Evolutionary conservation across 2,329 filamentous ascomycete species (phyloP).

Genomic region (Knoxdaviesia proteae): DNA sequence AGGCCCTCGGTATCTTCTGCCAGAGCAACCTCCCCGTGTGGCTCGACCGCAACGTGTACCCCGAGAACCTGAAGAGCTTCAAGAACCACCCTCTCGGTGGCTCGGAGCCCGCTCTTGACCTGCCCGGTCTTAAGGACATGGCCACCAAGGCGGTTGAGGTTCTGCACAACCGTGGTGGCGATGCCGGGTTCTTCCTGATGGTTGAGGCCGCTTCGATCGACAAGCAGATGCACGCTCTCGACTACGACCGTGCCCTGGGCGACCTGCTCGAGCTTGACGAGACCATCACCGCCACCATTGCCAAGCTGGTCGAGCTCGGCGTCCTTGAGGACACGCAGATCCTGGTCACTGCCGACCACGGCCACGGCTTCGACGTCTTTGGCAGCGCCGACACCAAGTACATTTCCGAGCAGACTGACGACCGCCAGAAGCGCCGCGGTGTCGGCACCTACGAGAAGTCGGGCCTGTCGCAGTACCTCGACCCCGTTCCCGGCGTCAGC

Average conservation of each 20-base stretch:
- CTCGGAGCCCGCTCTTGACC: constrained; percentile 42
- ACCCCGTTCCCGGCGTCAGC: constrained; percentile 32
- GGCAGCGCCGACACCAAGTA: constrained; percentile 67
- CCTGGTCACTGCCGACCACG: constrained; percentile 70
- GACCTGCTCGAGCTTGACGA: constrained; percentile 75
- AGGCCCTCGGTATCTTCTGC: constrained; percentile 60
- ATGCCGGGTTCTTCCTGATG: constrained; percentile 74
- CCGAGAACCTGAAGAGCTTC: constrained; percentile 41
- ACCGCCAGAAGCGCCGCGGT: constrained; percentile 55
- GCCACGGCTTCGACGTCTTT: constrained; percentile 76
- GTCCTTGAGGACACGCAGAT: constrained; percentile 58
- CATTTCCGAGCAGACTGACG: constrained; percentile 38
- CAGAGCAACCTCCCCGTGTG: constrained; percentile 59
- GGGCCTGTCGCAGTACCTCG: constrained; percentile 55
- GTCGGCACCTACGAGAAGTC: constrained; percentile 55
- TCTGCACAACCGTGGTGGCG: constrained; percentile 41
- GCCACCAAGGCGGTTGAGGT: constrained; percentile 71
- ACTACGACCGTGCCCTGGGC: constrained; percentile 70
- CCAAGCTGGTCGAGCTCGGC: constrained; percentile 43
- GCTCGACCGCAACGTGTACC: constrained; percentile 71
- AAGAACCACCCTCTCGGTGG: constrained; percentile 50
- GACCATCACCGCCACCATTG: constrained; percentile 55
- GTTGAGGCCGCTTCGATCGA: constrained; percentile 69
- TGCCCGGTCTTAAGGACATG: constrained; percentile 77
- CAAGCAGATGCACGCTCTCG: constrained; percentile 74